Percentiles rank a stretch among this genome's conserved stretches.
Conservation (phyloP, 2,329 filamentous ascomycete genomes). For the Ceratocystis variospora region DNA sequence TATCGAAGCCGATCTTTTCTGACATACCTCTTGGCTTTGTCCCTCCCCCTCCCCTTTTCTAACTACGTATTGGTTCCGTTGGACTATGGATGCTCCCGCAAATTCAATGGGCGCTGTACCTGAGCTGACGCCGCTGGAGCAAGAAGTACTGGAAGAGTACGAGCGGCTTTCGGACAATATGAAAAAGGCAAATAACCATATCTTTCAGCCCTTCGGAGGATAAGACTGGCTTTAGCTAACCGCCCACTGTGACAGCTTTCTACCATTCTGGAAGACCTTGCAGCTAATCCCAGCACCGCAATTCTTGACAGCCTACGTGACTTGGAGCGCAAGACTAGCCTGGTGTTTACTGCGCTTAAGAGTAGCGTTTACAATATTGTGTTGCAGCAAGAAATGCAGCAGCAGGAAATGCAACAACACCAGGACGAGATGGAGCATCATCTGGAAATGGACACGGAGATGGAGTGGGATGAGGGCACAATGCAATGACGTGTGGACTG, state of each 20-base stretch:
- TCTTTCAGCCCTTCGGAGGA: slow-evolving; percentile 1
- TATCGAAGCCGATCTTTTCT: background rate
- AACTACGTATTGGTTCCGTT: background rate
- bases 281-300: slow-evolving; percentile 58
- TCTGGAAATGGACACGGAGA: slow-evolving; percentile 18
- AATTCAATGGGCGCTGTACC: slow-evolving; percentile 28
- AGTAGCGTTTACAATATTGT: slow-evolving; percentile 98
- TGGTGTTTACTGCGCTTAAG: slow-evolving; percentile 92
- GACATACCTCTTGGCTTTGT: background rate
- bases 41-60: background rate
- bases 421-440: slow-evolving; percentile 23
- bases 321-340: slow-evolving; percentile 82
- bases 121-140: slow-evolving; percentile 67
- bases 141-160: slow-evolving; percentile 92
- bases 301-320: slow-evolving; percentile 77
- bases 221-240: slow-evolving; percentile 2
- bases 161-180: slow-evolving; percentile 76
- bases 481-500: slow-evolving; percentile 9
- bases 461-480: slow-evolving; percentile 17
- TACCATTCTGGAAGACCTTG: slow-evolving; percentile 47
- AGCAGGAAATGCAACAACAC: slow-evolving; percentile 18
- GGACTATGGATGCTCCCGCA: slow-evolving; percentile 12
- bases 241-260: slow-evolving; percentile 36
- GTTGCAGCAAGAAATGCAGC: slow-evolving; percentile 75
- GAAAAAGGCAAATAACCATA: slow-evolving; percentile 52